Evolutionary conservation across 768 basidiomycete species (phyloP).

Genomic region (Rhodocollybia butyracea): DNA sequence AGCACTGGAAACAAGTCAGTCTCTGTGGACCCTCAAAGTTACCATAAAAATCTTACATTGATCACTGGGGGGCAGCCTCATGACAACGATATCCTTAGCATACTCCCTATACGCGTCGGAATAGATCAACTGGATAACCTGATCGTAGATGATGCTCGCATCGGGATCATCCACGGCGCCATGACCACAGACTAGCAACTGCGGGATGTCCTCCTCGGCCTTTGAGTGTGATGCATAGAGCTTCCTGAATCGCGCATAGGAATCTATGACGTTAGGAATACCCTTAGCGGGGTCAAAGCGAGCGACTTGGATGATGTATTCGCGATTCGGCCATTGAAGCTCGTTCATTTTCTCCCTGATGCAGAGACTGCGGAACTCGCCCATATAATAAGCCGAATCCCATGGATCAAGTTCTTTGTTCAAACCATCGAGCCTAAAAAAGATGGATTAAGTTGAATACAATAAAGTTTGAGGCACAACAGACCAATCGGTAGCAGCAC

Average conservation of each 20-base stretch:
- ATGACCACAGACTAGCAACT: conserved; percentile 83
- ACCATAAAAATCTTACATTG: conserved; percentile 51
- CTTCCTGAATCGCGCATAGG: conserved; percentile 80
- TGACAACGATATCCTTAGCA: conserved; percentile 67
- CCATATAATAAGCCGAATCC: conserved; percentile 89
- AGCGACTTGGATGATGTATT: conserved; percentile 90
- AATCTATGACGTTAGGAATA: conserved; percentile 81
- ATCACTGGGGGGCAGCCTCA: conserved; percentile 80
- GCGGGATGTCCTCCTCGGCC: conserved; percentile 58
- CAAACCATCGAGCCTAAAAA: conserved; percentile 79
- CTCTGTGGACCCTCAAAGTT: neutral
- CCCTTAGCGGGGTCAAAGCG: conserved; percentile 78
- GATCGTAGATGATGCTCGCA: conserved; percentile 88
- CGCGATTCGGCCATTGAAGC: conserved; percentile 74
- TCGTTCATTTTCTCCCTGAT: conserved; percentile 78
- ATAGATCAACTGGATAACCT: conserved; percentile 60
- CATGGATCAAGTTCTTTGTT: conserved; percentile 84
- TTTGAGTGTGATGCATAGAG: conserved; percentile 46
- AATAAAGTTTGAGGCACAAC: conserved; percentile 21
- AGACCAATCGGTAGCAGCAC: conserved; percentile 84
- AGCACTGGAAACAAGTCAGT: conserved; percentile 48
- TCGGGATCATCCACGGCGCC: conserved; percentile 95
- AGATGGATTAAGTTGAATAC: neutral
- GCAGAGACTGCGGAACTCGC: conserved; percentile 78
- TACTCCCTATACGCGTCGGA: conserved; percentile 50